Conservation (phyloP, 192 early-diverging fungal genomes). For the Chytriomyces confervae region DNA sequence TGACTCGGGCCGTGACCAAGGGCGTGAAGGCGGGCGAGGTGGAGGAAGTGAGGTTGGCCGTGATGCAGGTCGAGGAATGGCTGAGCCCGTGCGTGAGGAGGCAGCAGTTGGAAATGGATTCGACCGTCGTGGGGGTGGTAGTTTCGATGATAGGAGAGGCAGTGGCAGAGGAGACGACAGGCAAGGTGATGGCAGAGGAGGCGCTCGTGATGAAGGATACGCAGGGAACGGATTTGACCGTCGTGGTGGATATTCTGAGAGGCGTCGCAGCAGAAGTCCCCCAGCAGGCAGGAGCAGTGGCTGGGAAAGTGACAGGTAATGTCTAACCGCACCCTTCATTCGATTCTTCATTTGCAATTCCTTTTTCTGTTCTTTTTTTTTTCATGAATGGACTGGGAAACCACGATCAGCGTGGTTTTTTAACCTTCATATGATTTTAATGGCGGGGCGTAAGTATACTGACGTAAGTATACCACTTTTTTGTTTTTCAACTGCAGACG, state of each 20-base stretch:
- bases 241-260: slow-evolving; percentile 31
- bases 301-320: neutral
- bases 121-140: slow-evolving; percentile 24
- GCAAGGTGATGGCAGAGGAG: slow-evolving; percentile 35
- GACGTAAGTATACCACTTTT: neutral
- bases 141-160: slow-evolving; percentile 28
- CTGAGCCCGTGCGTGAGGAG: too few species aligned
- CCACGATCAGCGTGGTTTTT: neutral
- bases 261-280: slow-evolving; percentile 30
- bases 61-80: neutral
- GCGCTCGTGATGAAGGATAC: slow-evolving; percentile 54
- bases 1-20: slow-evolving; percentile 18
- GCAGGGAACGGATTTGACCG: slow-evolving; percentile 58
- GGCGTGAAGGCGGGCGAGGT: slow-evolving; percentile 10
- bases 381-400: neutral
- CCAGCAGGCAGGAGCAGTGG: neutral
- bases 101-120: neutral
- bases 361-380: slow-evolving; percentile 7
- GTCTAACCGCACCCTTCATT: neutral
- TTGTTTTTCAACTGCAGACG: neutral
- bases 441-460: neutral
- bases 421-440: neutral
- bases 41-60: neutral
- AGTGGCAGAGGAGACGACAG: slow-evolving; percentile 23
- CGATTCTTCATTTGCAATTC: neutral